Base-by-base conservation (phyloP, 371 early-diverging fungal species). In the Furculomyces boomerangus region DNA sequence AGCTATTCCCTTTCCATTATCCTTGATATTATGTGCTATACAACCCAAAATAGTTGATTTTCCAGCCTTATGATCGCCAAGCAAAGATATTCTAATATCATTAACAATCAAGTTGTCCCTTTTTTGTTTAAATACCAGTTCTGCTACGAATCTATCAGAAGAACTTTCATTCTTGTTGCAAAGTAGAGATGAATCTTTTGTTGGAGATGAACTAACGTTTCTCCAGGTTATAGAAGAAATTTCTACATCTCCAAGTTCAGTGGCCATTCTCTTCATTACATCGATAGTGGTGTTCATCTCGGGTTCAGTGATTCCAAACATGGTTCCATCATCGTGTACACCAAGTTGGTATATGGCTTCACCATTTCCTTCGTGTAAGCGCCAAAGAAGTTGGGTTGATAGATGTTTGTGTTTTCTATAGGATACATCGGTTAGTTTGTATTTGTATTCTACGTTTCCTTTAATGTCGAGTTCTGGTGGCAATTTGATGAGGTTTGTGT, bases 401-500 rank as follows among this genome's bases (percentile, higher is more conserved):
- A 93, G 67, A 54, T 90, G 91, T 53, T 83, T 81, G 30, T 88
- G 61, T 7, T 90, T 75, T 54, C 82, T 80, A 3, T 71, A 65
- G 0, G 84, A 70, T 2, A 81, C 78, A 26, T 80, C 73, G n/a
- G 86, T 68, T 45, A 91, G 71, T 63, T 88, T 88, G 31, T 88
- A 82, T 73, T 88, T 90, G 71, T 89, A 89, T 62, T 90, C 88
- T 43, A 93, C 78, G 64, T 88, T 88, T 29, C 93, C 93, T 43
- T 82, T 74, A 50, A 68, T 58, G 58, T 93, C 93, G 29, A 83
- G 58, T 66, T 90, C 91, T 30, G 86, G 86, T 14, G 90, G 90
- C 27, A 92, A 68, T 46, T 45, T 50, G 1, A 54, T 54, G 5
- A 67, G 25, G 18, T 30, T 29, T 49, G 2, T 30, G 29, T 49